Percentiles rank a stretch among this genome's conserved stretches.
Evolutionary conservation across 2,329 filamentous ascomycete species (phyloP).

Genomic region (Aspergillus brunneoviolaceus): DNA sequence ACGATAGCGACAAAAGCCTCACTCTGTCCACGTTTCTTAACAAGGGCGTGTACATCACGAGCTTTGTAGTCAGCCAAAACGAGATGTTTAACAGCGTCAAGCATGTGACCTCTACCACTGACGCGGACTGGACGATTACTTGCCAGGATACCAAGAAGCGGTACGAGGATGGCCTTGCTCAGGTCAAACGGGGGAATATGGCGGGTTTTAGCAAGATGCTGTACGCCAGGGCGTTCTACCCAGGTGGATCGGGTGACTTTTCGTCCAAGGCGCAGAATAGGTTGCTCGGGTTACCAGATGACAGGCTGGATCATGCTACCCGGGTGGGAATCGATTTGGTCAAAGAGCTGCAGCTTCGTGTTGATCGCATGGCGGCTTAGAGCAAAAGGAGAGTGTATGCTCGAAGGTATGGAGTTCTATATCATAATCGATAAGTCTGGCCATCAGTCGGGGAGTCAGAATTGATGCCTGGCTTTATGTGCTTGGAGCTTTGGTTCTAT

Average conservation of each 20-base stretch:
- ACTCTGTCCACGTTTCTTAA: conserved; percentile 50
- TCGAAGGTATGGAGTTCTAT: too few relatives aligned
- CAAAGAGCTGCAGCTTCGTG: conserved; percentile 28
- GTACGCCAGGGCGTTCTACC: conserved; percentile 57
- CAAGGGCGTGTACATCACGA: conserved; percentile 52
- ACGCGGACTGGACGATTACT: conserved; percentile 61
- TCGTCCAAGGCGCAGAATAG: conserved; percentile 53
- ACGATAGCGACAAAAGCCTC: conserved; percentile 34
- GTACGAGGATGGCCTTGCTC: conserved; percentile 49
- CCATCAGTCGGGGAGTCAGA: too few relatives aligned
- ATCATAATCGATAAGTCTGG: too few relatives aligned
- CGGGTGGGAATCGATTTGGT: conserved; percentile 50
- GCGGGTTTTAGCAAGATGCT: conserved; percentile 52
- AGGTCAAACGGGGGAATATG: conserved; percentile 45
- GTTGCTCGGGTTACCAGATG: conserved; percentile 56
- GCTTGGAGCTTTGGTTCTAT: too few relatives aligned
- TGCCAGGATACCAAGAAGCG: conserved; percentile 50
- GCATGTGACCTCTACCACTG: conserved; percentile 57
- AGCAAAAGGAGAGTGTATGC: background rate
- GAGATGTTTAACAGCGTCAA: conserved; percentile 66
- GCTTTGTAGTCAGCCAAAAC: conserved; percentile 60
- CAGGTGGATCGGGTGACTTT: conserved; percentile 42
- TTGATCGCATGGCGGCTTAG: conserved; percentile 30
- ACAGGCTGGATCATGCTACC: conserved; percentile 59
- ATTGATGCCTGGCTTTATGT: too few relatives aligned